These are phyloP conservation scores for Starmerella floris DNA, from an alignment of 805 yeast species.

Conservation along the genomic window DNA sequence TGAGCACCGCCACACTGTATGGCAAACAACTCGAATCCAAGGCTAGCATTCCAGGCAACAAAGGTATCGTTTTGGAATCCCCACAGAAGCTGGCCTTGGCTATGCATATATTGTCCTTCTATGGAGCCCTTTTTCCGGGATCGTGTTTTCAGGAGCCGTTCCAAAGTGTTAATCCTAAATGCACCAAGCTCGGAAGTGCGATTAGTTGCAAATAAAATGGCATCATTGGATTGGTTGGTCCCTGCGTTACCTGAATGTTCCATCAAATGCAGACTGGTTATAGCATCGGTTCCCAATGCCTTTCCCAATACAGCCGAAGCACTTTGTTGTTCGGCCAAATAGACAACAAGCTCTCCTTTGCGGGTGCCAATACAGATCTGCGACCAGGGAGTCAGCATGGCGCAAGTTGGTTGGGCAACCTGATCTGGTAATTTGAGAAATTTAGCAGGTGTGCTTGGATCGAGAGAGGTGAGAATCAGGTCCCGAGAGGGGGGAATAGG, in stretches of 20 bases:
- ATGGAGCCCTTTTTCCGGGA: constrained; percentile 55
- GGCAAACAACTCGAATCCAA: constrained; percentile 52
- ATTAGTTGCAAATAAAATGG: constrained; percentile 16
- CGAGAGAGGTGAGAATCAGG: background rate
- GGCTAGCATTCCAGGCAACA: constrained; percentile 69
- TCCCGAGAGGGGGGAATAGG: background rate
- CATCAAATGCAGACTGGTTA: constrained; percentile 19
- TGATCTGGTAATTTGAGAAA: background rate
- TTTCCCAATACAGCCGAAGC: background rate
- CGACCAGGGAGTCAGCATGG: background rate
- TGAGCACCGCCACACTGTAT: constrained; percentile 87
- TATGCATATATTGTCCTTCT: constrained; percentile 47
- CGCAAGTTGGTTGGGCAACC: constrained; percentile 1
- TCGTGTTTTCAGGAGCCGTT: constrained; percentile 35
- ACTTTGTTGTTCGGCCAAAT: background rate
- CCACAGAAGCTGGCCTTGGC: constrained; percentile 40
- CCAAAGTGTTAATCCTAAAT: constrained; percentile 4
- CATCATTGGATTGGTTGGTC: background rate
- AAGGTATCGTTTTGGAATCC: constrained; percentile 77
- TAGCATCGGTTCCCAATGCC: constrained; percentile 20
- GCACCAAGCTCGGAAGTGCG: constrained; percentile 22
- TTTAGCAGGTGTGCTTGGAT: background rate
- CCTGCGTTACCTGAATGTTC: too few relatives aligned
- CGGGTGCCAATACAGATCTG: constrained; percentile 11
- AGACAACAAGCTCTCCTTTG: constrained; percentile 7